Base-by-base conservation (phyloP, 2,329 filamentous ascomycete species). In the Botrytis medusae region DNA sequence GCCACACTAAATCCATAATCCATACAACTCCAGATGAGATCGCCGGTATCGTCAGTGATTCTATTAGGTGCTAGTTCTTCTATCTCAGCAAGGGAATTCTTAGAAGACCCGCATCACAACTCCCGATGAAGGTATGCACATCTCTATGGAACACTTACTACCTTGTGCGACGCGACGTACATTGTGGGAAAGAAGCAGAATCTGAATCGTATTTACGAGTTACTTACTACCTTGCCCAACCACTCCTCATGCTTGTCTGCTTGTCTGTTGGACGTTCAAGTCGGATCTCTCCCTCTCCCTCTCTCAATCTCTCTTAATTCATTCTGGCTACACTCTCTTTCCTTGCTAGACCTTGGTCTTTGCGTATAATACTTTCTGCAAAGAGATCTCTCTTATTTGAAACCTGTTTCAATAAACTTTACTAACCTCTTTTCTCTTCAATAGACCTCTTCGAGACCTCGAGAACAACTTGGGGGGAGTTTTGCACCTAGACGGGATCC, bases 371-470 rank as follows among this genome's bases (percentile, higher is more conserved):
- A 37, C 68, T 48, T 22, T 51, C n/a, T 29, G 37, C 34, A n/a
- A 42, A 64, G 20, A 54, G 25, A 29, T 10, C 37, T n/a, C 40
- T 57, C 9, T 22, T n/a, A 14, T 22, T 46, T 40, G 25, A 18
- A n/a, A n/a, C 29, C 40, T 12, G 25, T 68, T 57, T 16, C 62
- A n/a, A 29, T 32, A 44, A 22, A 64, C 60, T 29, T 77, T 44
- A 73, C 79, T 80, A 65, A 81, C 79, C 51, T 65, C 71, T 71
- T 25, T 69, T 71, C 44, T 54, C 71, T 65, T 48, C 59, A 74
- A 71, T 75, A 82, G 81, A 81, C 81, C 74, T 80, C 81, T 73
- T 77, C 80, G 61, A 79, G 80, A 78, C 79, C 80, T 71, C 78
- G 79, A 75, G 80, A 81, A 61, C 76, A 81, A 61, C 76, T 81